phyloP scores from a whole-genome alignment of 257 asterid species.

The Agastache rugosa region DNA sequence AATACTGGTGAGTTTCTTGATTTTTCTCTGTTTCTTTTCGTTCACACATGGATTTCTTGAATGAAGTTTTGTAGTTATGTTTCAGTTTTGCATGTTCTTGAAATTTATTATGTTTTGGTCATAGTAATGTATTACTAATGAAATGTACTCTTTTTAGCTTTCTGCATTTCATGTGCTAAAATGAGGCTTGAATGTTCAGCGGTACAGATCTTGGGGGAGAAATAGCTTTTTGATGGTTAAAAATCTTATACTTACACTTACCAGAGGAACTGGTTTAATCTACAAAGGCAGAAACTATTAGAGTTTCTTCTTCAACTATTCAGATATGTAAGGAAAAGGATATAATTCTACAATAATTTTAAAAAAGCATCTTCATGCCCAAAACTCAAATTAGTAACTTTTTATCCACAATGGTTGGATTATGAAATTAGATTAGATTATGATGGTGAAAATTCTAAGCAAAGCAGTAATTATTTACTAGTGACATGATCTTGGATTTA shows the following conservation, averaged over 20 bases:
- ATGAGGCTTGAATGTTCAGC: not conserved
- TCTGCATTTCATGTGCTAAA: constrained; percentile 10
- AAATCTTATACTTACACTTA: not conserved
- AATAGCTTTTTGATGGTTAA: not conserved
- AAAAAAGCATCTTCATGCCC: constrained; percentile 2
- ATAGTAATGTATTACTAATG: not conserved
- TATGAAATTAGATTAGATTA: not conserved
- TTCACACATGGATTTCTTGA: constrained; percentile 7
- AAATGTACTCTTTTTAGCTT: not conserved
- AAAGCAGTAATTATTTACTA: not conserved
- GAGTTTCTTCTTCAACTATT: not conserved
- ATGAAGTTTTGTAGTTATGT: not conserved
- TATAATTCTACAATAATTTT: not conserved
- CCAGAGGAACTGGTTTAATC: not conserved
- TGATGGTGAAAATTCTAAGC: constrained; percentile 4
- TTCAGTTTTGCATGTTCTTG: constrained; percentile 28
- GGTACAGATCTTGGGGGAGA: not conserved
- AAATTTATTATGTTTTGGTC: constrained; percentile 11
- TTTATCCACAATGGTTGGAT: not conserved
- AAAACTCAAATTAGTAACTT: not conserved
- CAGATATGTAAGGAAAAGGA: not conserved
- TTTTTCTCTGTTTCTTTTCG: constrained; percentile 13
- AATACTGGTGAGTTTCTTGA: constrained; percentile 40
- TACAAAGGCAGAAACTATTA: not conserved
- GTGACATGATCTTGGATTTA: not conserved